Base-by-base conservation (phyloP, 768 basidiomycete genomes). In the Terana coerulea region DNA sequence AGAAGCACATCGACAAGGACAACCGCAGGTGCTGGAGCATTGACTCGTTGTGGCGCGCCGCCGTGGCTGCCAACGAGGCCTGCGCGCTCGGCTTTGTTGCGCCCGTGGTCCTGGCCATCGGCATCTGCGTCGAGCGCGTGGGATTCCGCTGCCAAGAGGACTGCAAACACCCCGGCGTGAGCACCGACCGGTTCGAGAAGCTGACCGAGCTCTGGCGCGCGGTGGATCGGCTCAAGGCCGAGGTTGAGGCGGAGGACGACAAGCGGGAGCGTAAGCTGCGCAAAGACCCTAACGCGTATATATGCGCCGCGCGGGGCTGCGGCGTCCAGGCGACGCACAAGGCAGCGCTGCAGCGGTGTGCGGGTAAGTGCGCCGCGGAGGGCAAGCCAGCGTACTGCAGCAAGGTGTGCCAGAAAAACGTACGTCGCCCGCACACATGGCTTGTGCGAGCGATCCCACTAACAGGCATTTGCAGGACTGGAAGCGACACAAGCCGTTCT, bases 311-410 rank as follows among this genome's bases (percentile, higher is more conserved):
- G 1, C 30, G 28, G 29, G 55, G 55, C 8, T 56, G 55, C 28
- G 55, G 55, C 3, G 39, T 56, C 46, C 41, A 40, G 19, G 55
- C 29, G 2, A 52, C 46, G 28, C 26, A 46, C 41, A 56, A 56
- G 51, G 47, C 42, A n/a, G 41, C 33, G 31, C 39, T 52, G 34
- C 15, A 17, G 46, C 35, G 50, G 17, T 56, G 54, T 14, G 45
- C 44, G 8, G 49, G 54, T 1, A 35, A 14, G 41, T 56, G 54
- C 34, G 22, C 37, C 5, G 10, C 1, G 22, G 45, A 33, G 17
- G 24, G 49, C 12, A 56, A 56, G 39, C 50, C 54, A 34, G 28
- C 50, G 31, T 56, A 51, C 25, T 56, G 54, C 46, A 56, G 54
- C 39, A 56, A 44, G 39, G 54, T 30, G 25, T 44, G 42, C 26